Conservation (phyloP, 352 stramenopile genomes). For the Thalassiosira exigua region DNA sequence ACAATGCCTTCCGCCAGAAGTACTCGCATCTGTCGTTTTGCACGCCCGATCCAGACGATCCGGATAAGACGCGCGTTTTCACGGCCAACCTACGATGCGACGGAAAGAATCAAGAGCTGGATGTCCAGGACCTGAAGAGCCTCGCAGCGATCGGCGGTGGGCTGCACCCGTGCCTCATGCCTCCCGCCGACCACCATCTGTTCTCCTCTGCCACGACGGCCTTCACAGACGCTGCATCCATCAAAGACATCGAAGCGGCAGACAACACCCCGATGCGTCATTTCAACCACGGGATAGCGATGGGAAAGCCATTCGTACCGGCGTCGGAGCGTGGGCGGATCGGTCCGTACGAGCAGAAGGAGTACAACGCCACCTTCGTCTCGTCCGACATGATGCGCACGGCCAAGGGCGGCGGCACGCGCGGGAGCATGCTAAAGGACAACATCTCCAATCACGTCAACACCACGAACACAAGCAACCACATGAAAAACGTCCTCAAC, state of each 20-base stretch:
- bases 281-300: not conserved
- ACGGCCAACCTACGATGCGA: not conserved
- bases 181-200: not conserved
- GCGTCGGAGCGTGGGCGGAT: no score
- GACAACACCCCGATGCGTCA: not conserved
- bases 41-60: no score
- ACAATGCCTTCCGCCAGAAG: no score
- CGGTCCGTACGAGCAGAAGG: not conserved
- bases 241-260: not conserved
- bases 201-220: not conserved
- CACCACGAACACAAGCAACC: not conserved
- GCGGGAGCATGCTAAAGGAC: constrained; percentile 11
- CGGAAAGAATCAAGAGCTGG: constrained; percentile 1
- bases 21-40: no score
- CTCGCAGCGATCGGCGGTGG: not conserved
- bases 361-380: not conserved
- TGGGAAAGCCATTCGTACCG: not conserved
- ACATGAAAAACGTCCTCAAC: not conserved
- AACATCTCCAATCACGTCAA: not conserved
- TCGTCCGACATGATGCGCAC: not conserved
- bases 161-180: not conserved
- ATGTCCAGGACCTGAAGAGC: no score
- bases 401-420: not conserved
- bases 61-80: not conserved
- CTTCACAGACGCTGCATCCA: not conserved